phyloP scores from a whole-genome alignment of 352 stramenopile genomes.

The Pythium periplocum region DNA sequence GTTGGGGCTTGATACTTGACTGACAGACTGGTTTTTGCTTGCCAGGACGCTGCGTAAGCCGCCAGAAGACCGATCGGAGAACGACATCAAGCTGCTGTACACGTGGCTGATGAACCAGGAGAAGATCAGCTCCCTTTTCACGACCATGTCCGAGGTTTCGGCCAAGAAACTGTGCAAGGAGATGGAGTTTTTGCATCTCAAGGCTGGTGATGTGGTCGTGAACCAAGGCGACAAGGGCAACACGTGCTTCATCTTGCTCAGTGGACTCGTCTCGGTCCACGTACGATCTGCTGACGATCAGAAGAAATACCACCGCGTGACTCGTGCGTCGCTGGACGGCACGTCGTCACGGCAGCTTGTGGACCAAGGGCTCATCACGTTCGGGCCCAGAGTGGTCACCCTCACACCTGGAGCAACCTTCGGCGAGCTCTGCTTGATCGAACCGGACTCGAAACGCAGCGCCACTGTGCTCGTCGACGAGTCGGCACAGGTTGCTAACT shows the following conservation, averaged over 20 bases:
- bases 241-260: conserved; percentile 85
- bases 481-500: conserved; percentile 63
- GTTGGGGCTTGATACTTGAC: no score
- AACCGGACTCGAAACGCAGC: conserved; percentile 80
- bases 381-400: conserved; percentile 61
- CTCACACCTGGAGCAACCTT: conserved; percentile 77
- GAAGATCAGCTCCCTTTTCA: conserved; percentile 82
- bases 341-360: conserved; percentile 38
- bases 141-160: conserved; percentile 80
- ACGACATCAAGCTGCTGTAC: conserved; percentile 77
- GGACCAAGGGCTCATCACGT: conserved; percentile 31
- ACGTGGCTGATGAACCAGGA: conserved; percentile 84
- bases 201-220: conserved; percentile 62
- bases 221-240: conserved; percentile 83
- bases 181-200: conserved; percentile 79
- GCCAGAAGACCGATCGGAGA: conserved; percentile 60
- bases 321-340: conserved; percentile 38
- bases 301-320: conserved; percentile 45
- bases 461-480: conserved; percentile 75
- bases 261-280: conserved; percentile 66
- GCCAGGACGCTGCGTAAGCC: conserved; percentile 53
- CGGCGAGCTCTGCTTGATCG: conserved; percentile 80
- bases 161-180: conserved; percentile 84
- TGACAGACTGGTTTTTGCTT: no score
- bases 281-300: conserved; percentile 71